phyloP scores from a whole-genome alignment of 1,284 basidiomycete species.

The Hymenochaete sp. region DNA sequence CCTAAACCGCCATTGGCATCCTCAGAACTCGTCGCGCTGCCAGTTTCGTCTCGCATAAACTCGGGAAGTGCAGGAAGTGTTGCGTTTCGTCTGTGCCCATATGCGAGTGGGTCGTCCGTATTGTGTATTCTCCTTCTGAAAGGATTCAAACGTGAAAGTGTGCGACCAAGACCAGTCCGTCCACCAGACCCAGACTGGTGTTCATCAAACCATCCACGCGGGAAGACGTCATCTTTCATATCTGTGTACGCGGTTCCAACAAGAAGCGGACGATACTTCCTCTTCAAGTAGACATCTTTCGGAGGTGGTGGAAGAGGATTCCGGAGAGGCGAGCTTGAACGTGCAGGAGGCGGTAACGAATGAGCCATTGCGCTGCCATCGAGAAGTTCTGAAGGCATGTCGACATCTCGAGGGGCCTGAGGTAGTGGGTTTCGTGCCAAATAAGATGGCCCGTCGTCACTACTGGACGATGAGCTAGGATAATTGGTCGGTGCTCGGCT shows the following conservation, averaged over 20 bases:
- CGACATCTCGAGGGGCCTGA: slow-evolving; percentile 10
- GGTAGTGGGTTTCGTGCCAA: slow-evolving; percentile 14
- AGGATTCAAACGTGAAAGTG: slow-evolving; percentile 12
- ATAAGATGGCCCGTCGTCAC: not conserved
- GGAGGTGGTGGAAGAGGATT: slow-evolving; percentile 14
- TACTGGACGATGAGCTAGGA: not conserved
- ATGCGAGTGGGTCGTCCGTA: not conserved
- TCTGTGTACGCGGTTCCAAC: slow-evolving; percentile 12
- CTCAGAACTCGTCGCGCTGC: not conserved
- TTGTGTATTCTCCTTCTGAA: slow-evolving; percentile 4
- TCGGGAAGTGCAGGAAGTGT: slow-evolving; percentile 9
- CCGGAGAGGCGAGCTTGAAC: slow-evolving; percentile 1
- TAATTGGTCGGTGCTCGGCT: not conserved
- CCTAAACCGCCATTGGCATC: not conserved
- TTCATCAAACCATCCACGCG: slow-evolving; percentile 14
- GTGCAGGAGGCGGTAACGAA: not conserved
- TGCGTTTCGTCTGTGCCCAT: slow-evolving; percentile 10
- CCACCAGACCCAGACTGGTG: slow-evolving; percentile 2
- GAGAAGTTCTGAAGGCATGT: slow-evolving; percentile 10
- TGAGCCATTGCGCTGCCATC: slow-evolving; percentile 12
- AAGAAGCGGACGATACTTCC: slow-evolving; percentile 9
- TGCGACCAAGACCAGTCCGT: slow-evolving; percentile 1
- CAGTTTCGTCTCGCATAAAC: slow-evolving; percentile 1
- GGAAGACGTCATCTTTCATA: slow-evolving; percentile 10
- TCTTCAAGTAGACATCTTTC: slow-evolving; percentile 13